Percentiles rank a stretch among this genome's conserved stretches.
phyloP scores from a whole-genome alignment of 257 asterid species.

The Osmanthus fragrans region DNA sequence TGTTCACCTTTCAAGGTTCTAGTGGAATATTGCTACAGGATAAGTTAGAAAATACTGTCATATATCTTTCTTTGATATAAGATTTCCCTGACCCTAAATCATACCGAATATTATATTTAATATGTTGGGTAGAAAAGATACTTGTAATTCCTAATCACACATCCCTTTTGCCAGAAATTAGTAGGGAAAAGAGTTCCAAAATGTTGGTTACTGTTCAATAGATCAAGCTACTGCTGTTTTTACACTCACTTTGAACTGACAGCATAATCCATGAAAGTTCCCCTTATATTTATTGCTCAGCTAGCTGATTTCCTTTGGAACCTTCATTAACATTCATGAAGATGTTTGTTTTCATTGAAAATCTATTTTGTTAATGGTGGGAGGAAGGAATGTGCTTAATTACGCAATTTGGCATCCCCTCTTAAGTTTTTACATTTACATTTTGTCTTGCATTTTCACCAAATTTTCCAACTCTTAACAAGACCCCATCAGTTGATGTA shows the following conservation, averaged over 20 bases:
- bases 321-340: background rate
- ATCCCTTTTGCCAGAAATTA: background rate
- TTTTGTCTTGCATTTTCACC: background rate
- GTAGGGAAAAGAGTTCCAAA: background rate
- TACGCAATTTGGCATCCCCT: background rate
- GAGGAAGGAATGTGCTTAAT: background rate
- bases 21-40: background rate
- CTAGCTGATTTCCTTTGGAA: background rate
- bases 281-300: background rate
- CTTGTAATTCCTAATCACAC: background rate
- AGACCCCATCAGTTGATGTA: background rate
- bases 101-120: background rate
- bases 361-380: background rate
- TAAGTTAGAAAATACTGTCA: constrained; percentile 1
- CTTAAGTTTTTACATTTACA: background rate
- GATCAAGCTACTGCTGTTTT: background rate
- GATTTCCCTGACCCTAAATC: background rate
- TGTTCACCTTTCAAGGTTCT: constrained; percentile 7
- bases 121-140: background rate
- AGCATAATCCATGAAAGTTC: background rate
- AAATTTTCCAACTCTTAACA: background rate
- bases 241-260: background rate
- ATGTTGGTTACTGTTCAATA: background rate
- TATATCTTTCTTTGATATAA: background rate
- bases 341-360: background rate